Evolutionary conservation across 1,284 basidiomycete genomes (phyloP), one percentile per base, ranked within the genome.

Genomic region (Neotropicomus parvogracilis): DNA sequence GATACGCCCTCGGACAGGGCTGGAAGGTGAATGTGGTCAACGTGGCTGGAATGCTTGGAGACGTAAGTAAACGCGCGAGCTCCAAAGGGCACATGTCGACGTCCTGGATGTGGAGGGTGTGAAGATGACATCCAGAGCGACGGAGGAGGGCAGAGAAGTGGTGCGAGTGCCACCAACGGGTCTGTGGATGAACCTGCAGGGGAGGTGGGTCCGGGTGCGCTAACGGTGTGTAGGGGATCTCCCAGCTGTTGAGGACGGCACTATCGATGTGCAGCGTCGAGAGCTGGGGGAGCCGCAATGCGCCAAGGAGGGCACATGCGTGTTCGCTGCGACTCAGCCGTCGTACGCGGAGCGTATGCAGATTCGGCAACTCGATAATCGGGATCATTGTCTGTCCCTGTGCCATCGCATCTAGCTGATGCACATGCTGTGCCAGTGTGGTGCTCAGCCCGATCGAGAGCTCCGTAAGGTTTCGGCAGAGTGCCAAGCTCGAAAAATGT

Each of bases 291-390:
- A 65, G 53, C 20, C 49, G 38, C 16, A 62, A 31, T 17, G 43
- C 41, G 31, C 61, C 56, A 12, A 62, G 3, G 37, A 63, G 49
- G 4, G 49, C 36, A 31, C 51, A 55, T 1, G 52, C 60, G n/a
- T 56, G 52, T 3, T 49, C 36, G 16, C 48, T 54, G 28, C 56
- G 53, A 27, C 44, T 57, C 16, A 64, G 21, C 16, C 60, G 59
- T 37, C 63, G 59, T 20, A 62, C 51, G 19, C 51, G 57, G 11
- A 62, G 50, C n/a, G 60, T 62, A 32, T 53, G 56, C 24, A 62
- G 29, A 13, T 9, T 45, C 1, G 60, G 59, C 29, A 62, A n/a
- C 37, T 64, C 50, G 19, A 62, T 48, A 27, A 50, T 37, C 1
- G 40, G 44, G 16, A 38, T 40, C 4, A 21, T 13, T 3, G 38